Conservation (phyloP, 2,329 filamentous ascomycete genomes). For the Bipolaris bicolor region DNA sequence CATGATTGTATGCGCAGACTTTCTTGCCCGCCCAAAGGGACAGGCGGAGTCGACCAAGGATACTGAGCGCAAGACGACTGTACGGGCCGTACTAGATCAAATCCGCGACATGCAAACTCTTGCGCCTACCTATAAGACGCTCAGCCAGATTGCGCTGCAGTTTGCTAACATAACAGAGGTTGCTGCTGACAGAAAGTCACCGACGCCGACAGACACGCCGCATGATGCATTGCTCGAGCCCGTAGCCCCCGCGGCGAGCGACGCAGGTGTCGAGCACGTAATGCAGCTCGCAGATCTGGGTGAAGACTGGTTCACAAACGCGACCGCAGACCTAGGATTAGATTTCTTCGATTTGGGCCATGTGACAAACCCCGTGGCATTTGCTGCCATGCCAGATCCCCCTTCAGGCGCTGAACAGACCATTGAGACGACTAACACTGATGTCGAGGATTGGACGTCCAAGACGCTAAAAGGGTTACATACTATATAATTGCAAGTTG, state of each 20-base stretch:
- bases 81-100: slow-evolving; percentile 26
- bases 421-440: slow-evolving; percentile 10
- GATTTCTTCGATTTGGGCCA: slow-evolving; percentile 30
- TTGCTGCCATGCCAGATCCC: slow-evolving; percentile 2
- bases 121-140: slow-evolving; percentile 29
- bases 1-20: slow-evolving; percentile 36
- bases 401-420: slow-evolving; percentile 17
- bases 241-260: slow-evolving; percentile 6
- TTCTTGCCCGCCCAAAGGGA: slow-evolving; percentile 31
- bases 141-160: slow-evolving; percentile 30
- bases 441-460: slow-evolving; percentile 32
- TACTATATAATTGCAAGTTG: slow-evolving; percentile 5
- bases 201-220: background rate
- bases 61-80: slow-evolving; percentile 28
- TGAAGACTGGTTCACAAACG: slow-evolving; percentile 31
- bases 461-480: slow-evolving; percentile 27
- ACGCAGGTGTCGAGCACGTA: slow-evolving; percentile 14
- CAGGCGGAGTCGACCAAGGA: slow-evolving; percentile 28
- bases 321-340: slow-evolving; percentile 26
- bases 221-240: slow-evolving; percentile 8
- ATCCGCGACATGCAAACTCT: slow-evolving; percentile 24
- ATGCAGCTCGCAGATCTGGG: slow-evolving; percentile 23
- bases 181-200: slow-evolving; percentile 14
- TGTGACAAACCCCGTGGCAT: slow-evolving; percentile 4
- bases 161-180: slow-evolving; percentile 35